Evolutionary conservation across 495 filamentous ascomycete genomes (phyloP).

Genomic region (Umbilicaria muhlenbergii): DNA sequence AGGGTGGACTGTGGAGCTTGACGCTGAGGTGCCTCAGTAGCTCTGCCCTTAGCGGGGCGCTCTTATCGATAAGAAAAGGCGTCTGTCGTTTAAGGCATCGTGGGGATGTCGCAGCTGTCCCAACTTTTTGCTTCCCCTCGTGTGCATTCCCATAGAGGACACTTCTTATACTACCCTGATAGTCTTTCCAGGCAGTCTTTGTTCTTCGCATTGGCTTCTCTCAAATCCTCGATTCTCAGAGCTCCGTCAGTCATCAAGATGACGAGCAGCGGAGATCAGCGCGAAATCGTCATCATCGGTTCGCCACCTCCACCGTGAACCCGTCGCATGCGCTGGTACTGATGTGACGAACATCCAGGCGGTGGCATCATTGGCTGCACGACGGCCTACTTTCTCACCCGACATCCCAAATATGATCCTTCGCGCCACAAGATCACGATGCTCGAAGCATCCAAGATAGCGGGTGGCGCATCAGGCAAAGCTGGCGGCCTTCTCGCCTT

Average conservation of each 20-base stretch:
- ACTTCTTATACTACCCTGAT: too few species aligned
- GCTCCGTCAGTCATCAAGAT: conserved; percentile 19
- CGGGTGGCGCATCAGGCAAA: conserved; percentile 87
- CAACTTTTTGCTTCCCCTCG: too few species aligned
- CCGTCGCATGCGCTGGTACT: neutral
- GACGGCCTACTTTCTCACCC: conserved; percentile 83
- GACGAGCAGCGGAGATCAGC: conserved; percentile 24
- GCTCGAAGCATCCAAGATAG: conserved; percentile 76
- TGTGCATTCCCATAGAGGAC: too few species aligned
- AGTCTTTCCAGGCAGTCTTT: too few species aligned
- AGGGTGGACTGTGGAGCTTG: too few species aligned
- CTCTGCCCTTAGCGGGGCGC: too few species aligned
- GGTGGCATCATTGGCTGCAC: conserved; percentile 93
- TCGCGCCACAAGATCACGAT: conserved; percentile 65
- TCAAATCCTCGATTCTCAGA: conserved; percentile 9
- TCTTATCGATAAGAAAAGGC: too few species aligned
- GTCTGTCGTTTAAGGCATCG: too few species aligned
- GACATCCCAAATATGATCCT: conserved; percentile 72
- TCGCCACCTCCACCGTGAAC: neutral
- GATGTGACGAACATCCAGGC: conserved; percentile 30
- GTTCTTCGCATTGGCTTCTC: conserved; percentile 12
- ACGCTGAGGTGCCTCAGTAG: too few species aligned
- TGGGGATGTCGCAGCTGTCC: too few species aligned
- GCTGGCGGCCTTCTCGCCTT: conserved; percentile 80
- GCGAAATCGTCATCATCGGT: conserved; percentile 46